Conservation (phyloP, 495 filamentous ascomycete species). For the Aspergillus panamensis region DNA sequence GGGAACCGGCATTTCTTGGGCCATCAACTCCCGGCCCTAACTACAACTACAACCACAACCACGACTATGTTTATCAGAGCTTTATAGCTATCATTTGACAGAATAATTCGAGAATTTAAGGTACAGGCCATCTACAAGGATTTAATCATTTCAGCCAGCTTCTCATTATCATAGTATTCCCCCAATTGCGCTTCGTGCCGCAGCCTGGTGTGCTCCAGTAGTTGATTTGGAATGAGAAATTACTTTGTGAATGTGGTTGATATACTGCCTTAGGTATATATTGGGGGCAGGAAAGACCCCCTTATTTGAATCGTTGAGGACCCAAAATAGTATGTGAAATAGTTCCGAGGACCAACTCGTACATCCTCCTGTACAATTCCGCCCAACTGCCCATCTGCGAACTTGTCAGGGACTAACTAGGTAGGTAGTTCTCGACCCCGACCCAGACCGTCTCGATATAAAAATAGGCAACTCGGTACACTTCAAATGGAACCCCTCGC, state of each 20-base stretch:
- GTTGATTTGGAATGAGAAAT: no score
- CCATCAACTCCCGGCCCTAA: background rate
- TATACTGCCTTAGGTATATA: no score
- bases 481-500: background rate
- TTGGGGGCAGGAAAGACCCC: no score
- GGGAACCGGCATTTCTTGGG: background rate
- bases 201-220: no score
- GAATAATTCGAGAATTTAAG: background rate
- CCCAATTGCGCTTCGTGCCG: constrained; percentile 24
- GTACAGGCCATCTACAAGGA: background rate
- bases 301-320: no score
- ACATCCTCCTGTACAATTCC: no score
- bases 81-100: background rate
- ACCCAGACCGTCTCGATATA: background rate
- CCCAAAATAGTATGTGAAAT: no score
- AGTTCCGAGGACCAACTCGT: no score
- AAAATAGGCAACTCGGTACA: background rate
- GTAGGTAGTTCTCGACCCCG: no score
- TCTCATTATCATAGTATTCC: constrained; percentile 31
- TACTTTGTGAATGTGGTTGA: no score
- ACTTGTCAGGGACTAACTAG: no score
- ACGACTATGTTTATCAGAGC: background rate
- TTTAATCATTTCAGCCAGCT: constrained; percentile 21
- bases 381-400: no score
- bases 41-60: background rate